Conservation (phyloP, 345 rosid species). For the Gossypium arboreum region DNA sequence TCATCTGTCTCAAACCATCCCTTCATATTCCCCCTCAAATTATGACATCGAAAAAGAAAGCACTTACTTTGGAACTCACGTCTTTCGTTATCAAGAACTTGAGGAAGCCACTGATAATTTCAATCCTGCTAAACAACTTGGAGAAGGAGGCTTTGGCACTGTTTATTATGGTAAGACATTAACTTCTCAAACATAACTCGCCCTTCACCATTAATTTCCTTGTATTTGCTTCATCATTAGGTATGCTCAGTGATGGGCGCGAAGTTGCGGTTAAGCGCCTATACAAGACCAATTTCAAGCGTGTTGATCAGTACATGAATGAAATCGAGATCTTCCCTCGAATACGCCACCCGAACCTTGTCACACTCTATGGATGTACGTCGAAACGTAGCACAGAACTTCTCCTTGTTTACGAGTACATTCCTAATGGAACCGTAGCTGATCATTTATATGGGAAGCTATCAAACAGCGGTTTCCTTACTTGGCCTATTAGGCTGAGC, state of each 20-base stretch:
- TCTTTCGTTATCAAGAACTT: conserved; percentile 66
- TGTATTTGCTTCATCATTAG: conserved; percentile 27
- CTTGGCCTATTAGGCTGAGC: conserved; percentile 65
- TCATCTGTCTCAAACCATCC: conserved; percentile 40
- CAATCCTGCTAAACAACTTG: conserved; percentile 61
- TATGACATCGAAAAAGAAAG: conserved; percentile 45
- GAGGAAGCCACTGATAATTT: conserved; percentile 76
- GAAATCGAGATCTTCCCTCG: conserved; percentile 66
- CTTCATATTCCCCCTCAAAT: conserved; percentile 40
- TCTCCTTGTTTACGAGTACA: conserved; percentile 77
- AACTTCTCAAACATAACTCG: background rate
- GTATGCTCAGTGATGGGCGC: conserved; percentile 68
- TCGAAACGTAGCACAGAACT: conserved; percentile 74
- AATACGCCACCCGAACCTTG: conserved; percentile 65
- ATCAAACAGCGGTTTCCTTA: conserved; percentile 36
- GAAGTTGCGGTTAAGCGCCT: conserved; percentile 78
- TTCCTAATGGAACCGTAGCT: conserved; percentile 81
- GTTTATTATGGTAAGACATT: conserved; percentile 64
- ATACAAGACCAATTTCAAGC: conserved; percentile 53
- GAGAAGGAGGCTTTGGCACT: conserved; percentile 86
- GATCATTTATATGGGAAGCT: conserved; percentile 70
- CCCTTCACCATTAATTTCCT: background rate
- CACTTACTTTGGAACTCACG: conserved; percentile 62
- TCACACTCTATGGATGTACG: conserved; percentile 71
- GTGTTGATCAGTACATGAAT: conserved; percentile 74